These are phyloP conservation scores for Botrytis fragariae DNA, from an alignment of 2,329 filamentous ascomycete genomes.

Conservation along the genomic window DNA sequence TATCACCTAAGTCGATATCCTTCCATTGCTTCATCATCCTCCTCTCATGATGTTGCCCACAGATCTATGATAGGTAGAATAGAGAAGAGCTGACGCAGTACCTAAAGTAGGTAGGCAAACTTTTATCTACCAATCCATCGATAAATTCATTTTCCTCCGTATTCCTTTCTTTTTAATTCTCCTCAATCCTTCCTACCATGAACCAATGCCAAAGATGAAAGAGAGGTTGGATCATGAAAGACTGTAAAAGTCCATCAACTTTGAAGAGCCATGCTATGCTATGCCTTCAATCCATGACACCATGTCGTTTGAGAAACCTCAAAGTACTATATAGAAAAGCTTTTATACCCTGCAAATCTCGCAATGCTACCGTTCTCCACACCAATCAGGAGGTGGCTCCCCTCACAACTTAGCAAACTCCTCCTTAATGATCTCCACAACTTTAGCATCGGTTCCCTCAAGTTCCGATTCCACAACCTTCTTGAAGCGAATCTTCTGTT, in stretches of 20 bases:
- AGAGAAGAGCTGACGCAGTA: neutral
- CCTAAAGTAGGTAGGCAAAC: neutral
- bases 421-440: slow-evolving; percentile 65
- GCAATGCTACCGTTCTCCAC: neutral
- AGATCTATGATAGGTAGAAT: neutral
- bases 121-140: neutral
- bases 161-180: neutral
- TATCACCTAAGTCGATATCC: neutral
- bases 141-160: neutral
- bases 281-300: neutral
- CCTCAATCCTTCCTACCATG: neutral
- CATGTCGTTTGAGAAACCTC: neutral
- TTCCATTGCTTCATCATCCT: neutral
- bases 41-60: neutral
- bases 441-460: slow-evolving; percentile 61
- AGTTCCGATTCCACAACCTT: slow-evolving; percentile 56
- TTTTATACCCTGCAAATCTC: neutral
- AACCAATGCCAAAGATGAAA: neutral
- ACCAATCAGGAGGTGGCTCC: neutral
- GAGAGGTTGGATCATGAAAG: neutral
- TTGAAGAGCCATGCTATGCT: neutral
- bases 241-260: neutral
- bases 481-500: slow-evolving; percentile 70
- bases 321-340: neutral
- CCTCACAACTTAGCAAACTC: slow-evolving; percentile 53